Conservation (phyloP, 345 rosid species). For the Salix purpurea region DNA sequence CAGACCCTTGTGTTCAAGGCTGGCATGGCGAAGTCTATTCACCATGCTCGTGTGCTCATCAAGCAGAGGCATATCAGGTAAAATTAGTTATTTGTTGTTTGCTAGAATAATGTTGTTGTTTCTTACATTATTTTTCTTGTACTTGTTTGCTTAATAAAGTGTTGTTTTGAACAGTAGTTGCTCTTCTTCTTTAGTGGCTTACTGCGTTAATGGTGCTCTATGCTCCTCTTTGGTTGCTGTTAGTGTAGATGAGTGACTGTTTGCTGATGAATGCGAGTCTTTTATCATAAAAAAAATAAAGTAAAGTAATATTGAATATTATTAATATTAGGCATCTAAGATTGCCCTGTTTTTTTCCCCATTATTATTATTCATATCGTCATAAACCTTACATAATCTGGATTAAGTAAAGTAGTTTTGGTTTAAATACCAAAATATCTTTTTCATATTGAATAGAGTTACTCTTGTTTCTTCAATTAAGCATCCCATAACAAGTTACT, state of each 20-base stretch:
- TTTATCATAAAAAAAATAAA: not conserved
- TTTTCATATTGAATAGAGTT: not conserved
- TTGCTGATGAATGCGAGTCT: not conserved
- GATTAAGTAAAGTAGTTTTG: not conserved
- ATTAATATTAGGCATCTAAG: not conserved
- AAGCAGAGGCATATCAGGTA: conserved; percentile 27
- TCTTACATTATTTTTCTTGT: not conserved
- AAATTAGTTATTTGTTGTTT: not conserved
- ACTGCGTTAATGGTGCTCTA: not conserved
- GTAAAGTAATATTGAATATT: too few relatives aligned
- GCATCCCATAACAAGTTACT: not conserved
- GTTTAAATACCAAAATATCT: too few relatives aligned
- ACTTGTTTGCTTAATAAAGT: not conserved
- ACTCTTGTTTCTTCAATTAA: not conserved
- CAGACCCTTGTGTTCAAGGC: conserved; percentile 23
- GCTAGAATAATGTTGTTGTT: not conserved
- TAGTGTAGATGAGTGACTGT: not conserved
- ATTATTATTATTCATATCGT: too few relatives aligned
- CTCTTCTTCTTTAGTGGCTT: not conserved
- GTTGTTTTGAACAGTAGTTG: not conserved
- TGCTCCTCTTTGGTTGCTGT: not conserved
- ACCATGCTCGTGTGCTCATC: conserved; percentile 25
- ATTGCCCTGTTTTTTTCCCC: too few relatives aligned
- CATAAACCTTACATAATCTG: not conserved
- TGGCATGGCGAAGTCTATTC: conserved; percentile 23